phyloP scores from a whole-genome alignment of 176 grass and related monocot genomes.

The Juncus effusus region DNA sequence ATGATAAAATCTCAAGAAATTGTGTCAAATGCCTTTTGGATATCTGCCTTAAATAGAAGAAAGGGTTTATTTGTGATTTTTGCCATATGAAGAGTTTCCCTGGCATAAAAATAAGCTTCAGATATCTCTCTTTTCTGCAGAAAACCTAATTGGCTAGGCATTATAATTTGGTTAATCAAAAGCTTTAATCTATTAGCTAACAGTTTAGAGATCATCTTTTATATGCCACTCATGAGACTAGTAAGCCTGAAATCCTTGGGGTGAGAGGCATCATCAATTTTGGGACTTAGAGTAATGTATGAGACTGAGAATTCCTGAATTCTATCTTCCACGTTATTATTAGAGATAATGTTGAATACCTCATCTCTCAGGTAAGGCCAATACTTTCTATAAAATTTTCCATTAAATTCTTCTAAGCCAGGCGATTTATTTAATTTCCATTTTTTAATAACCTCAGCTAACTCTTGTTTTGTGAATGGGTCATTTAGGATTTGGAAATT shows the following conservation, averaged over 20 bases:
- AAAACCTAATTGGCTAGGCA: no score
- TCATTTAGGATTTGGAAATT: neutral
- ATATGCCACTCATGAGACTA: no score
- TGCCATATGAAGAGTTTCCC: no score
- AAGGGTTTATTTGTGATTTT: neutral
- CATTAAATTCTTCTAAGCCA: no score
- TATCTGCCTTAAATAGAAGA: neutral
- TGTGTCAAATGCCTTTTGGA: no score
- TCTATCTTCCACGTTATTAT: neutral
- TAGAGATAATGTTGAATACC: neutral
- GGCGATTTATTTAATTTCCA: no score
- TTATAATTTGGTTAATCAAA: neutral
- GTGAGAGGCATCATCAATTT: neutral
- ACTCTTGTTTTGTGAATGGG: neutral
- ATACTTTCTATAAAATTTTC: no score
- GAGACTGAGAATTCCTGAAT: neutral
- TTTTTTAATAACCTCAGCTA: neutral
- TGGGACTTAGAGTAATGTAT: neutral
- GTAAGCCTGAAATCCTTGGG: neutral
- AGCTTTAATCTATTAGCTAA: neutral
- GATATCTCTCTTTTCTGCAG: no score
- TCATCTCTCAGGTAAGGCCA: no score
- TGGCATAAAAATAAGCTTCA: no score
- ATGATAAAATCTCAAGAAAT: neutral
- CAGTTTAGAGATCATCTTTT: no score